These are phyloP conservation scores for Phoma sp. DNA, from an alignment of 2,329 filamentous ascomycete species.

Conservation along the genomic window DNA sequence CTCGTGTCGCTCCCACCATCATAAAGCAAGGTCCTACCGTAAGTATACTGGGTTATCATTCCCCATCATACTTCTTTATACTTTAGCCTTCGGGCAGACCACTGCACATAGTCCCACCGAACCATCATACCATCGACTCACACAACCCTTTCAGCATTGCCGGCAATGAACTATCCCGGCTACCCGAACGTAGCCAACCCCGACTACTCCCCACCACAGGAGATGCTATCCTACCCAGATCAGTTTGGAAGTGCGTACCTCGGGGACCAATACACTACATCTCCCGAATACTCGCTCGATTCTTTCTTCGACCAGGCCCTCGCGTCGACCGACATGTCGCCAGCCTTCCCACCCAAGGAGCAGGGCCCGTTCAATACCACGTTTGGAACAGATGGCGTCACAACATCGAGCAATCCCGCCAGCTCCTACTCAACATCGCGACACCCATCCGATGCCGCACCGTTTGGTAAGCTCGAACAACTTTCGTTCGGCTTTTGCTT, in stretches of 20 bases:
- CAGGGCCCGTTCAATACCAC: slow-evolving; percentile 23
- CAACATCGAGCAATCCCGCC: slow-evolving; percentile 18
- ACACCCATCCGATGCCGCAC: slow-evolving; percentile 26
- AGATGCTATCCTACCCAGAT: slow-evolving; percentile 31
- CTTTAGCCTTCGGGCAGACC: slow-evolving; percentile 9
- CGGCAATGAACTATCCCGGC: slow-evolving; percentile 32
- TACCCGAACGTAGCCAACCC: slow-evolving; percentile 32
- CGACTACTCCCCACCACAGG: slow-evolving; percentile 34
- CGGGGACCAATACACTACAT: slow-evolving; percentile 29
- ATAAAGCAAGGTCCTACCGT: slow-evolving; percentile 14
- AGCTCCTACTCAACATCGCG: slow-evolving; percentile 18
- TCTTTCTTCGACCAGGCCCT: slow-evolving; percentile 40
- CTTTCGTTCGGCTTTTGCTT: slow-evolving; percentile 29
- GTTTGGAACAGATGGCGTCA: slow-evolving; percentile 22
- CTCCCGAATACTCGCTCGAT: slow-evolving; percentile 34
- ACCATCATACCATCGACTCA: slow-evolving; percentile 7
- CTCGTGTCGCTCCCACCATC: slow-evolving; percentile 18
- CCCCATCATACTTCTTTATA: slow-evolving; percentile 1
- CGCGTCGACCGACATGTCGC: slow-evolving; percentile 29
- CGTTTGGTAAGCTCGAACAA: slow-evolving; percentile 29
- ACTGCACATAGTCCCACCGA: slow-evolving; percentile 17
- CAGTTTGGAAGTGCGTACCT: slow-evolving; percentile 35
- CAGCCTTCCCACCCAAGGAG: slow-evolving; percentile 24
- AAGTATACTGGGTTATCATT: not conserved
- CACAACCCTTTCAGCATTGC: not conserved